Evolutionary conservation across 495 filamentous ascomycete genomes (phyloP).

Genomic region (Parathielavia hyrcaniae): DNA sequence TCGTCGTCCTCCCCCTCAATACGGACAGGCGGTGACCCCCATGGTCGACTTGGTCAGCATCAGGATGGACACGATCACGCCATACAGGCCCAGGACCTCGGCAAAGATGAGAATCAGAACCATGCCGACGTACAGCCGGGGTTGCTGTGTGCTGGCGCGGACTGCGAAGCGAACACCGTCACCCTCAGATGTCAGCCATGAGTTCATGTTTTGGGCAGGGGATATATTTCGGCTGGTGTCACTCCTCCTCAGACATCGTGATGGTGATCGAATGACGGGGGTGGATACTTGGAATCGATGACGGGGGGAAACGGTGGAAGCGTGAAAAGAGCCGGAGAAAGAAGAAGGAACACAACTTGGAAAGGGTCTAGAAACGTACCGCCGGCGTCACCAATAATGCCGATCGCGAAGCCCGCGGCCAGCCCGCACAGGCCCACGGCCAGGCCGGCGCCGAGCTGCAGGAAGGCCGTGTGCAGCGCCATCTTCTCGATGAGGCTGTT

Average conservation of each 20-base stretch:
- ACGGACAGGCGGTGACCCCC: slow-evolving; percentile 33
- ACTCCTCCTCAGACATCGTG: no score
- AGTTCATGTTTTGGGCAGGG: neutral
- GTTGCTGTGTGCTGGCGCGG: slow-evolving; percentile 80
- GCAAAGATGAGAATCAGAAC: slow-evolving; percentile 91
- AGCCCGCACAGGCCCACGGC: slow-evolving; percentile 53
- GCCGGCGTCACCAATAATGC: slow-evolving; percentile 82
- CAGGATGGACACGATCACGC: slow-evolving; percentile 39
- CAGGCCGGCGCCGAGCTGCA: slow-evolving; percentile 44
- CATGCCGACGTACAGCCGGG: slow-evolving; percentile 87
- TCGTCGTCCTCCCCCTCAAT: slow-evolving; percentile 20
- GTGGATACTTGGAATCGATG: neutral
- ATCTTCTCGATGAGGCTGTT: slow-evolving; percentile 40
- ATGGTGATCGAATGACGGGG: neutral
- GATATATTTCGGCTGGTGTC: neutral
- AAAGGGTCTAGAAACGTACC: slow-evolving; percentile 21
- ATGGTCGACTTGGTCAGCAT: slow-evolving; percentile 37
- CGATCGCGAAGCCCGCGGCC: slow-evolving; percentile 85
- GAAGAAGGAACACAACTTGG: neutral
- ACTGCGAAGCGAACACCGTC: slow-evolving; percentile 37
- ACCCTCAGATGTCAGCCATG: neutral
- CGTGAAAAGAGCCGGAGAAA: no score
- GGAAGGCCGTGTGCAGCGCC: slow-evolving; percentile 42
- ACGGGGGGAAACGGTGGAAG: neutral
- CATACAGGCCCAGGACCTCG: slow-evolving; percentile 73